Base-by-base conservation (phyloP, 768 basidiomycete species). In the Pleurotus platypus region DNA sequence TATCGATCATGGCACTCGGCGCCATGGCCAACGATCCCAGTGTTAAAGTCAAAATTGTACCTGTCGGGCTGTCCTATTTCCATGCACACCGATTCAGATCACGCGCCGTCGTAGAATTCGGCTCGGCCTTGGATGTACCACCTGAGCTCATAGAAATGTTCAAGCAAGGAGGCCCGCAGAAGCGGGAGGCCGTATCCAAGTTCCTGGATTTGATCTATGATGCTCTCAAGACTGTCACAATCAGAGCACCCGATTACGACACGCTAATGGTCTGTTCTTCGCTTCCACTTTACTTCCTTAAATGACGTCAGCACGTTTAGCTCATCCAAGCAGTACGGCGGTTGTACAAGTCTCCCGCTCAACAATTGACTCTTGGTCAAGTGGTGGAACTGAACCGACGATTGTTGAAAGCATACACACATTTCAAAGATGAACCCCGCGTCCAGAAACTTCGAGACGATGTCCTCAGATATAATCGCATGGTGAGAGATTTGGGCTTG, bases 61-160 rank as follows among this genome's bases (percentile, higher is more conserved):
- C 94, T 68, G 86, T 94, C 69, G 83, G 89, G 65, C 66, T 89
- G 24, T 85, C 83, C 35, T 88, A 89, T 63, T 88, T 89, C 68
- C 87, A 88, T 69, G 82, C 86, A 1, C 84, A 87, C 74, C 87
- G 88, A 60, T 99, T 98, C 78, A 88, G 97, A 35, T 97, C 94
- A 12, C 85, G 97, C 57, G 97, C 94, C 5, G 97, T 99, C 24
- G 90, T 99, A 49, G 97, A 99, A 67, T 99, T 98, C 69, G 97
- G 97, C 5, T 75, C 83, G 2, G 92, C 95, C 7, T 74, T 98
- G 59, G 90, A 93, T 64, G 92, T 98, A n/a, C 94, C 96, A n/a
- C 65, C 70, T 3, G 93, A 95, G 61, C 76, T 91, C 35, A 86
- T 98, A 2, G 86, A 90, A 27, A 88, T 91, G 85, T 99, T 95